Evolutionary conservation across 2,329 filamentous ascomycete genomes (phyloP).

Genomic region (Diaporthe eres): DNA sequence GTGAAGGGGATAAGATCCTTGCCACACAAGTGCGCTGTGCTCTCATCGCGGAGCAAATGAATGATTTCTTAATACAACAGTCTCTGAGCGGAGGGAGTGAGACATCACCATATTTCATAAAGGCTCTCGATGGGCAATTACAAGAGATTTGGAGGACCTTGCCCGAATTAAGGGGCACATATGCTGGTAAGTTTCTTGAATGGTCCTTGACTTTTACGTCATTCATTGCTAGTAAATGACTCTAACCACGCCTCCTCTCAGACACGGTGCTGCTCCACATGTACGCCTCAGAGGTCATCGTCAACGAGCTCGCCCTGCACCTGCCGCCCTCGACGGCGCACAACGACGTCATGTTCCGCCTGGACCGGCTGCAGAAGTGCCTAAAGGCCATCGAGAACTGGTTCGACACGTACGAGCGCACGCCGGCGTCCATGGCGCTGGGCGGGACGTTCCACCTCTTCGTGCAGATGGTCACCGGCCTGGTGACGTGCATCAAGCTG

Average conservation of each 20-base stretch:
- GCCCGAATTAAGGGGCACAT: slow-evolving; percentile 41
- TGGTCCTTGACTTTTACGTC: not conserved
- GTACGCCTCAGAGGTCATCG: slow-evolving; percentile 52
- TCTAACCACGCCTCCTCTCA: slow-evolving; percentile 42
- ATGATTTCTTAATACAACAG: slow-evolving; percentile 36
- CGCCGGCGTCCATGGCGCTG: slow-evolving; percentile 47
- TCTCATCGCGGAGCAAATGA: slow-evolving; percentile 54
- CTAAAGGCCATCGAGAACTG: slow-evolving; percentile 50
- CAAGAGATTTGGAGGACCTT: slow-evolving; percentile 46
- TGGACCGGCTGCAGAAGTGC: slow-evolving; percentile 49
- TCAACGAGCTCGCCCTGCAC: slow-evolving; percentile 53
- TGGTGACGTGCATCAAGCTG: slow-evolving; percentile 52
- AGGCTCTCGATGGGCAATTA: slow-evolving; percentile 47
- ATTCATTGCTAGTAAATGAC: slow-evolving; percentile 23
- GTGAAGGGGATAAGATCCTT: slow-evolving; percentile 64
- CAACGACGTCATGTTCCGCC: slow-evolving; percentile 27
- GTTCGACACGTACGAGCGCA: slow-evolving; percentile 51
- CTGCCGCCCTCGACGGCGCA: slow-evolving; percentile 35
- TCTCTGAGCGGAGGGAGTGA: slow-evolving; percentile 38
- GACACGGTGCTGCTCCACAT: slow-evolving; percentile 54
- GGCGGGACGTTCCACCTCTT: slow-evolving; percentile 53
- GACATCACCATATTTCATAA: slow-evolving; percentile 44
- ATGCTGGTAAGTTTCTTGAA: slow-evolving; percentile 43
- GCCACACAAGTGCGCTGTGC: slow-evolving; percentile 58
- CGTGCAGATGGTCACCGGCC: slow-evolving; percentile 52